Base-by-base conservation (phyloP, 306 rosid genomes). In the Bauhinia variegata region DNA sequence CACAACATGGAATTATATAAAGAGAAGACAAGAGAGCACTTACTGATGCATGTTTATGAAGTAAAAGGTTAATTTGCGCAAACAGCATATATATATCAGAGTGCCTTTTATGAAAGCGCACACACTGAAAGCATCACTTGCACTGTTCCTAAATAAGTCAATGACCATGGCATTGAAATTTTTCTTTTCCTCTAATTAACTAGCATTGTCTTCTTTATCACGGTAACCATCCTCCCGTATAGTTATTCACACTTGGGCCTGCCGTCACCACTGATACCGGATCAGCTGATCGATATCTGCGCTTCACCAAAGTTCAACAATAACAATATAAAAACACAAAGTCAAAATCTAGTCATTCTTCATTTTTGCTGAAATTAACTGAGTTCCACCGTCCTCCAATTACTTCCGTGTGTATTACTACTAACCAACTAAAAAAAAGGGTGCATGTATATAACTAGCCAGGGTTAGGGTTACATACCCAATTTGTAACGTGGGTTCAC, bases 141-240 rank as follows among this genome's bases (percentile, higher is more conserved):
- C 73, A 69, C 59, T 69, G n/a, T 65, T 73, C 77, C 74, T 68
- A 80, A 60, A 31, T 36, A 36, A 36, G 41, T 36, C 41, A 2
- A 36, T 8, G 41, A 23, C 28, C 28, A 23, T 49, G 78, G 56
- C 81, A 76, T 63, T 38, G 38, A 50, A 71, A 55, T 23, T 48
- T 34, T 61, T 60, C 1, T 6, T 65, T 47, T 16, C 2, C 16
- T 75, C 49, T n/a, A n/a, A 6, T 13, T 8, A 64, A n/a, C n/a
- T n/a, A n/a, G n/a, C n/a, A n/a, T n/a, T n/a, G n/a, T 54, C 34
- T 4, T 13, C 5, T 18, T 56, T 10, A 48, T 79, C 87, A 93
- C 10, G 99, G 96, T 83, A 95, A 75, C 99, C 97, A 90, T 48
- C 88, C 91, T 54, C 83, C 80, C 84, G 90, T 83, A 85, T 86